Evolutionary conservation across 2,329 filamentous ascomycete genomes (phyloP).

Genomic region (Fusarium avenaceum): DNA sequence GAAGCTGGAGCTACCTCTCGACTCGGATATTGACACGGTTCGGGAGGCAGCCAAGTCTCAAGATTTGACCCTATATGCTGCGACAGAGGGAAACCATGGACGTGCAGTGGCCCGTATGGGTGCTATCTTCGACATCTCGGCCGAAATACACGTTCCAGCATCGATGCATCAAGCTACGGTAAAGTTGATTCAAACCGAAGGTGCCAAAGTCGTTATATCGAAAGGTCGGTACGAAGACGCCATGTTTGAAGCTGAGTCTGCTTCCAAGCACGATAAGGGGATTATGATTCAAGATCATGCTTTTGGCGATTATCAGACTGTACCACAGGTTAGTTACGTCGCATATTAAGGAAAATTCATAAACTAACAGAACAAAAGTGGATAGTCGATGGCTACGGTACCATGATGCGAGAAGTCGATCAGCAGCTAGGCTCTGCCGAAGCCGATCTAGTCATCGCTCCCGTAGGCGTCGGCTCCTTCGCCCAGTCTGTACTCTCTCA

Average conservation of each 20-base stretch:
- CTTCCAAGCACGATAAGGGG: constrained; percentile 57
- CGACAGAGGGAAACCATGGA: constrained; percentile 84
- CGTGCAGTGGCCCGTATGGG: constrained; percentile 79
- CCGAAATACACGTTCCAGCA: constrained; percentile 73
- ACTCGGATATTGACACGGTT: constrained; percentile 60
- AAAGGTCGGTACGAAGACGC: constrained; percentile 75
- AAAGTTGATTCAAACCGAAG: constrained; percentile 70
- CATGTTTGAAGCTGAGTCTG: constrained; percentile 63
- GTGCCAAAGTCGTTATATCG: constrained; percentile 68
- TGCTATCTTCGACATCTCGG: constrained; percentile 66
- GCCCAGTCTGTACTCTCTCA: constrained; percentile 77
- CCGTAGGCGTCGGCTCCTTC: constrained; percentile 80
- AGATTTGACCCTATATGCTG: constrained; percentile 67
- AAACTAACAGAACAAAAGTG: constrained; percentile 58
- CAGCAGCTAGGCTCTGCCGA: constrained; percentile 62
- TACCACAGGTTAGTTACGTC: constrained; percentile 65
- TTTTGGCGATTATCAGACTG: constrained; percentile 74
- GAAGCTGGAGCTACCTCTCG: constrained; percentile 59
- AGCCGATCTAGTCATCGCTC: constrained; percentile 67
- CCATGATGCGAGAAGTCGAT: constrained; percentile 78
- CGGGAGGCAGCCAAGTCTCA: constrained; percentile 49
- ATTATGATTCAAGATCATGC: constrained; percentile 78
- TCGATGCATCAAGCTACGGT: constrained; percentile 68
- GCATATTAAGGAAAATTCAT: not conserved
- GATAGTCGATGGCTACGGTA: constrained; percentile 83